These are phyloP conservation scores for Toxicodendron radicans DNA, from an alignment of 345 rosid species.

Conservation along the genomic window DNA sequence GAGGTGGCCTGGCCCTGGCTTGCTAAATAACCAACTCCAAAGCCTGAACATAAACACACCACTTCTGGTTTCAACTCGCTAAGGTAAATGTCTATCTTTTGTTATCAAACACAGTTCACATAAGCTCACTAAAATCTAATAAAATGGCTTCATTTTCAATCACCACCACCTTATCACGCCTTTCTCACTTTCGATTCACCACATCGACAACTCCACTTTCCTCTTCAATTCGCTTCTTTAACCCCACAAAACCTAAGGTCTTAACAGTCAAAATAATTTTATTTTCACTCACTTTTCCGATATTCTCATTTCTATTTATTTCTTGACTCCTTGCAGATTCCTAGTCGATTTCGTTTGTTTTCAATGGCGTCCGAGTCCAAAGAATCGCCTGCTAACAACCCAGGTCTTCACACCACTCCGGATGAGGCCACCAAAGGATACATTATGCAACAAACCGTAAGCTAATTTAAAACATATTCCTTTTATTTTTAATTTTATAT, in stretches of 20 bases:
- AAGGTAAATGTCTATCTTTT: too few species aligned
- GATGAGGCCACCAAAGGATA: conserved; percentile 86
- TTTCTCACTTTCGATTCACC: not conserved
- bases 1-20: too few species aligned
- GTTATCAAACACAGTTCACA: too few species aligned
- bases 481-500: not conserved
- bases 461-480: not conserved
- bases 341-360: conserved; percentile 43
- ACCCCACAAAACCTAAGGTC: not conserved
- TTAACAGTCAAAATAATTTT: not conserved
- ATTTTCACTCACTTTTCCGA: not conserved
- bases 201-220: not conserved
- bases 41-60: too few species aligned
- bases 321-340: conserved; percentile 32
- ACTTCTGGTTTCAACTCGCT: too few species aligned
- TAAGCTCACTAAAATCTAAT: not conserved
- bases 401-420: conserved; percentile 58
- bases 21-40: too few species aligned
- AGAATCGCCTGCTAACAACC: conserved; percentile 74
- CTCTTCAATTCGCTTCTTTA: conserved; percentile 7
- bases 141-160: conserved; percentile 14
- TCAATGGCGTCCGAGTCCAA: conserved; percentile 74
- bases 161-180: conserved; percentile 7
- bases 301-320: not conserved
- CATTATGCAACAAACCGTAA: conserved; percentile 90